A percentile compares a stretch with the other conserved stretches of the same genome.
These are phyloP conservation scores for Ganoderma boninense DNA, from an alignment of 1,284 basidiomycete genomes.

Conservation along the genomic window DNA sequence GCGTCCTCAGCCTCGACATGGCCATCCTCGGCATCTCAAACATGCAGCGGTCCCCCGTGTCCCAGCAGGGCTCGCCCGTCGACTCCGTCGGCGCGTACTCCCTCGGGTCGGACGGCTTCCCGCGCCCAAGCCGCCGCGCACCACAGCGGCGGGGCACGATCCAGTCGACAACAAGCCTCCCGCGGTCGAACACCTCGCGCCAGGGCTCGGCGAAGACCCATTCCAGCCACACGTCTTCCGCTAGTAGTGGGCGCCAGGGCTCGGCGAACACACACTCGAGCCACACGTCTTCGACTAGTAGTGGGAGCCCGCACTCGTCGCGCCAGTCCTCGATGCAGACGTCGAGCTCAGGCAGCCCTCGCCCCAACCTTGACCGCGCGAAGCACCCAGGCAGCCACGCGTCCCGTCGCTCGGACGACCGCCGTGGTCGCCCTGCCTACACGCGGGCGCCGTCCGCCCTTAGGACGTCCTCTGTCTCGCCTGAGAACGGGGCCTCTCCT, in stretches of 20 bases:
- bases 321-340: constrained; percentile 7
- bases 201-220: constrained; percentile 5
- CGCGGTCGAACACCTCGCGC: constrained; percentile 11
- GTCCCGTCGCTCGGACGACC: constrained; percentile 9
- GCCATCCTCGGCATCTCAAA: constrained; percentile 2
- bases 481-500: neutral
- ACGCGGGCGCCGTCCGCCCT: constrained; percentile 11
- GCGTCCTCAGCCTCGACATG: constrained; percentile 19
- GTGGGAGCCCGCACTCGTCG: neutral
- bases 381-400: constrained; percentile 10
- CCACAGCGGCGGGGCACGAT: constrained; percentile 19
- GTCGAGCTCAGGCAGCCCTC: neutral
- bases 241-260: neutral
- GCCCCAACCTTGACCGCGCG: constrained; percentile 10
- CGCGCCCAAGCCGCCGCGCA: constrained; percentile 13
- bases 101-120: constrained; percentile 20
- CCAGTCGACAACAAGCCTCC: constrained; percentile 18
- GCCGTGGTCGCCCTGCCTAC: constrained; percentile 10
- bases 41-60: constrained; percentile 9
- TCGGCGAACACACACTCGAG: constrained; percentile 5
- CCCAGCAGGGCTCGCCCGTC: constrained; percentile 6
- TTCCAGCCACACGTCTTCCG: constrained; percentile 1
- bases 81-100: constrained; percentile 18
- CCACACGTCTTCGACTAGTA: neutral
- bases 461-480: constrained; percentile 10